Percentiles rank a stretch among this genome's conserved stretches.
Conservation (phyloP, 805 yeast species). For the Sugiyamaella lignohabitans region DNA sequence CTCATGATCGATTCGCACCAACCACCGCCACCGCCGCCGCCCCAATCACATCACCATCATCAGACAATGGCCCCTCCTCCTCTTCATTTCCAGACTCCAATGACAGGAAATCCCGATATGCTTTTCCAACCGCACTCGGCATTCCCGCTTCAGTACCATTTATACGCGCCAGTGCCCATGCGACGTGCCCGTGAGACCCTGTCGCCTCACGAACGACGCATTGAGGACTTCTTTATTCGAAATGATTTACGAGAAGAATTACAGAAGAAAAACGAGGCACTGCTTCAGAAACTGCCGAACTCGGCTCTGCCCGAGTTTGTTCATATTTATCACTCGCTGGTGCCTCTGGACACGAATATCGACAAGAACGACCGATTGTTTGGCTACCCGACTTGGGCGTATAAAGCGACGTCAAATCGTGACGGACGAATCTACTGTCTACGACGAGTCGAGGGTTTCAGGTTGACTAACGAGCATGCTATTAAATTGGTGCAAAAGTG, state of each 20-base stretch:
- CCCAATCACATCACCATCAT: neutral
- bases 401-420: slow-evolving; percentile 69
- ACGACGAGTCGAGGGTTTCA: slow-evolving; percentile 61
- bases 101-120: slow-evolving; percentile 5
- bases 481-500: slow-evolving; percentile 60
- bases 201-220: slow-evolving; percentile 63
- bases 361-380: slow-evolving; percentile 37
- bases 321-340: slow-evolving; percentile 76
- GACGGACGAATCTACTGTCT: slow-evolving; percentile 76
- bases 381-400: slow-evolving; percentile 55
- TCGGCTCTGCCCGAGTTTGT: slow-evolving; percentile 66
- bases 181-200: slow-evolving; percentile 34
- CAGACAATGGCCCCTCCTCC: neutral
- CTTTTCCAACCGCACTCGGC: slow-evolving; percentile 23
- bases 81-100: neutral
- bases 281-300: slow-evolving; percentile 59
- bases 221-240: slow-evolving; percentile 65
- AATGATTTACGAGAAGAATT: slow-evolving; percentile 64
- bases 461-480: slow-evolving; percentile 49
- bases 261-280: slow-evolving; percentile 70
- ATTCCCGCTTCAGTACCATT: slow-evolving; percentile 60
- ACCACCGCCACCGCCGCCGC: slow-evolving; percentile 4
- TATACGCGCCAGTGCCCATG: slow-evolving; percentile 86
- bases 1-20: neutral
- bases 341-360: slow-evolving; percentile 60